Base-by-base conservation (phyloP, 139 green algal species). In the Pseudopediastrum boryanum region DNA sequence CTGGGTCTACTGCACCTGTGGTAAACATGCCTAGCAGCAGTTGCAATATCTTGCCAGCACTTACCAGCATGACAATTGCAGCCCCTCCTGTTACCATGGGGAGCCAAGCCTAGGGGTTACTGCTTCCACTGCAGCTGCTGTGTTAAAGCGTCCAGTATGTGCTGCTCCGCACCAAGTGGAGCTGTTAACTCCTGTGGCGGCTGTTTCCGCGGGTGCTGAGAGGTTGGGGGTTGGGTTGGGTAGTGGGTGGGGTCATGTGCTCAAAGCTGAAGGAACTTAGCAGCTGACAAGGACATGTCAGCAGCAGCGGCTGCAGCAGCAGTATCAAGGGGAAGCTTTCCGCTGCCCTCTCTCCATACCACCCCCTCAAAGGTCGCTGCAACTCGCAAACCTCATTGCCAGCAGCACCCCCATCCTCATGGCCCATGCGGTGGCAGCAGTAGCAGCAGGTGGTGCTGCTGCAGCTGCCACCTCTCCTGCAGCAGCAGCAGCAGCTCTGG, bases 401-500 rank as follows among this genome's bases (percentile, higher is more conserved):
- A 59, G 66, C 66, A 61, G 41, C 66, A 74, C n/a, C n/a, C n/a
- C n/a, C n/a, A n/a, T n/a, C n/a, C n/a, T n/a, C n/a, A n/a, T n/a
- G n/a, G 66, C 66, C 41, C 42, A 42, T 62, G 66, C 43, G 29
- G 39, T 27, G 43, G 66, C 66, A 39, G 66, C 25, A 61, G 42
- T 16, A 56, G 66, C 39, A 35, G 25, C 41, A 6, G 16, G 27
- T 41, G 38, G 36, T 27, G 35, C 66, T 27, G 66, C 29, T 42
- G 13, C 66, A 42, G 41, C 42, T 35, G 56, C n/a, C 35, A 13
- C 27, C 4, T 21, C 38, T 7, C 46, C 29, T n/a, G 43, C 54
- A 71, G 56, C 54, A 50, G 72, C 39, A 61, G 56, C 54, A 61
- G 72, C 31, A 43, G 56, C 25, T 36, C 27, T 54, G 38, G 71